These are phyloP conservation scores for Multifurca ochricompacta DNA, from an alignment of 768 basidiomycete species.

Conservation along the genomic window DNA sequence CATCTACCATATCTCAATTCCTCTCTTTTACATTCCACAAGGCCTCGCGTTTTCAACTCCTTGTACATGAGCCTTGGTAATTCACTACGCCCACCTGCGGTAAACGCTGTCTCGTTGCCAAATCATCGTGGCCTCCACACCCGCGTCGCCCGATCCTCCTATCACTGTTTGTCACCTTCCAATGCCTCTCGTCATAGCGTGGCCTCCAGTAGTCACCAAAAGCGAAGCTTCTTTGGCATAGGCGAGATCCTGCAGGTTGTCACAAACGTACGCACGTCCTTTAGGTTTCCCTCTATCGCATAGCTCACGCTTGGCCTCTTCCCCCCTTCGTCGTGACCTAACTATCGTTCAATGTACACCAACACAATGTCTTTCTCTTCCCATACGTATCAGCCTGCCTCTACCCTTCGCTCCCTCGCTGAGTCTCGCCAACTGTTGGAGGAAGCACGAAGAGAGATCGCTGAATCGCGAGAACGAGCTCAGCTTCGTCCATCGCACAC, in stretches of 20 bases:
- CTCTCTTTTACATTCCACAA: neutral
- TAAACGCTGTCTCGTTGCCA: conserved; percentile 11
- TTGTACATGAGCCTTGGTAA: conserved; percentile 10
- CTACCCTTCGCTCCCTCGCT: conserved; percentile 70
- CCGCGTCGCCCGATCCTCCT: conserved; percentile 9
- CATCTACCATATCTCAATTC: neutral
- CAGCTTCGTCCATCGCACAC: conserved; percentile 69
- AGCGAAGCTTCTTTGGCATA: conserved; percentile 72
- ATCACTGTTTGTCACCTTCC: conserved; percentile 6
- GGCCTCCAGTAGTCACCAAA: conserved; percentile 44
- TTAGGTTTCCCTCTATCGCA: conserved; percentile 2
- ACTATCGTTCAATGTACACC: conserved; percentile 1
- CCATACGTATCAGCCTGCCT: conserved; percentile 48
- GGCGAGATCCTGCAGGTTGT: conserved; percentile 71
- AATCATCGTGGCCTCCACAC: conserved; percentile 18
- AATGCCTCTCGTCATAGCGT: conserved; percentile 11
- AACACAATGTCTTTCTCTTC: conserved; percentile 18
- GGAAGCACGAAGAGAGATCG: conserved; percentile 69
- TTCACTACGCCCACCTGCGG: conserved; percentile 1
- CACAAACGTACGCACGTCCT: conserved; percentile 48
- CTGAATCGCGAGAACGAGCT: conserved; percentile 55
- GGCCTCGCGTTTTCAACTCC: conserved; percentile 2
- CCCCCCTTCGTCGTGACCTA: conserved; percentile 18
- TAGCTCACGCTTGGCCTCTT: conserved; percentile 14
- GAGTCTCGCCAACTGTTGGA: conserved; percentile 71